phyloP scores from a whole-genome alignment of 106 monocot species.

The Amphibolis antarctica region DNA sequence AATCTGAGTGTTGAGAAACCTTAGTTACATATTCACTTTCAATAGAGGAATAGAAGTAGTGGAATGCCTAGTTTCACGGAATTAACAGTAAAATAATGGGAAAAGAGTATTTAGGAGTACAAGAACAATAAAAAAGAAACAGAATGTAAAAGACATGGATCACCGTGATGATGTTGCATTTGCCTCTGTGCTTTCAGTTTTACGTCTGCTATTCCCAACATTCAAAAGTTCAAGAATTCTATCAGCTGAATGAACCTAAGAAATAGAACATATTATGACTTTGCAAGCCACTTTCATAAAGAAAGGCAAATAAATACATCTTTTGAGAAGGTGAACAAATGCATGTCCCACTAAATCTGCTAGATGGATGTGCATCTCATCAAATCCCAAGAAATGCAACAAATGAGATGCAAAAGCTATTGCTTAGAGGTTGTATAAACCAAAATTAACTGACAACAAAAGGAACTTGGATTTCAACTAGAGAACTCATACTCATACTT shows the following conservation, averaged over 20 bases:
- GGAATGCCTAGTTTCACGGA: too few species aligned
- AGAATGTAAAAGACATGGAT: neutral
- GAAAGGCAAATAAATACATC: neutral
- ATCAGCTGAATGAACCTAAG: constrained; percentile 93
- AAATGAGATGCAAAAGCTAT: too few species aligned
- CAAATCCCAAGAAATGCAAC: too few species aligned
- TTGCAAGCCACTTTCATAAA: neutral
- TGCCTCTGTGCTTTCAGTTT: constrained; percentile 98
- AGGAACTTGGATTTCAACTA: neutral
- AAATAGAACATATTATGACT: constrained; percentile 3
- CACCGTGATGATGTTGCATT: constrained; percentile 97
- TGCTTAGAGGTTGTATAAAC: too few species aligned
- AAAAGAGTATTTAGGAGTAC: too few species aligned
- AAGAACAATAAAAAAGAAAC: too few species aligned
- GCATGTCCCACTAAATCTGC: neutral
- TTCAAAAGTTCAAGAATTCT: constrained; percentile 94
- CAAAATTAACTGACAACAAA: neutral
- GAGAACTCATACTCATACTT: too few species aligned
- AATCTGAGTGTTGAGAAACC: too few species aligned
- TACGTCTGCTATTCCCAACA: constrained; percentile 94
- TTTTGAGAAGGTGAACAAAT: neutral
- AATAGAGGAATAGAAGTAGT: too few species aligned
- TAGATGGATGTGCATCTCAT: too few species aligned
- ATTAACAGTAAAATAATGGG: too few species aligned
- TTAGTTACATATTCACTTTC: too few species aligned